Base-by-base conservation (phyloP, 2,329 filamentous ascomycete genomes). In the Phaeophleospora eucalypticola region DNA sequence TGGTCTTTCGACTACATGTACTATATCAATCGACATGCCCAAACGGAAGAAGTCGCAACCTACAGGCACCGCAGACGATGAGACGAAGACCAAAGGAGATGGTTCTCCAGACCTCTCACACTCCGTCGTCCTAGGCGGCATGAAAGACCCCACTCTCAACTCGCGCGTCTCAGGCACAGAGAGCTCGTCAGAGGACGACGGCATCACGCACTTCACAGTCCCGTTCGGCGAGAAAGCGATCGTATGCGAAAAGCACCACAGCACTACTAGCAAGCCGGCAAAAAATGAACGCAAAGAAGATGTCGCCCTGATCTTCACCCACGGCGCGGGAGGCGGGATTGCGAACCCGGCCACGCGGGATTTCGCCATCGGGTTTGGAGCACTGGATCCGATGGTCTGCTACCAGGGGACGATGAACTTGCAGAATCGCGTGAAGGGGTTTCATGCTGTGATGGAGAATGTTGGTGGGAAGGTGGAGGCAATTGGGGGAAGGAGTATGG, bases 381-480 rank as follows among this genome's bases (percentile, higher is more conserved):
- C 36, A 2, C 8, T 41, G 0, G 9, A 27, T 0, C 36, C 58
- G 0, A 46, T 70, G 1, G 54, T 69, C 21, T 63, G 58, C 7
- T 72, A 71, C 50, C 61, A 72, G 53, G 71, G 70, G 2, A 67
- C 56, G 18, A 67, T 68, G 62, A 72, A 73, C 41, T 59, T 74
- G 1, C 54, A 53, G 1, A 60, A 65, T 12, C 59, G 71, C 7
- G 58, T 66, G 1, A 68, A 65, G 33, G 60, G 56, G 10, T 74
- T 72, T 44, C 57, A 63, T 15, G 59, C 65, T 3, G 66, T 69
- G n/a, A 50, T 68, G 2, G 56, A 59, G 17, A 48, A 67, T 33
- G 15, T 16, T 1, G 16, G 16, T 34, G 14, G 34, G 6, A 52
- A 16, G 14, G 21, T 20, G 36, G 24, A 12, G 4, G 53, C 63